Evolutionary conservation across 2,329 filamentous ascomycete species (phyloP), one percentile per base, ranked within the genome.

Genomic region (Knufia fluminis): DNA sequence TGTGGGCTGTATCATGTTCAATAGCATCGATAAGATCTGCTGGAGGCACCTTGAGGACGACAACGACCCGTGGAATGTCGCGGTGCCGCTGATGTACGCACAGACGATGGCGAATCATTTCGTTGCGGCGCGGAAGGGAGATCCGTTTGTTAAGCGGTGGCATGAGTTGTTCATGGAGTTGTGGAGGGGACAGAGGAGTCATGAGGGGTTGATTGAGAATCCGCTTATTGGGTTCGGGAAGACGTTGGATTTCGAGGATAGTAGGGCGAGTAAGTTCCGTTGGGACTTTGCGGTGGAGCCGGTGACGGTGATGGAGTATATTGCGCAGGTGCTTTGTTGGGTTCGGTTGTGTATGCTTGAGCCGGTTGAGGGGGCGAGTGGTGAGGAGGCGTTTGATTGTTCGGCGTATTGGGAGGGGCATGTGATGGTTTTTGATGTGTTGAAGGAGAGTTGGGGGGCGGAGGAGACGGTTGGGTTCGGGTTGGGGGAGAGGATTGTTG

Each of bases 1-100:
- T 54, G 76, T 76, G 0, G 77, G 77, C 0, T 60, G 78, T 53
- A 67, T 80, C 52, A 73, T 75, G 51, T 78, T 80, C 52, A 76
- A 77, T 4, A 75, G 80, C 61, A 54, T 80, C 2, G 71, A 80
- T 57, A 59, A 64, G 3, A 60, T 80, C 8, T 82, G 77, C 76
- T 64, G 65, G 42, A 55, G 67, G 44, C 76, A 72, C 0, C 61
- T 80, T 6, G 71, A 62, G 3, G 65, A 77, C 50, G 64, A 71
- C 0, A 54, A 54, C 2, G 76, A 73, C 2, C 69, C 60, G 0
- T 77, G 64, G 53, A 71, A 77, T 43, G 60, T 78, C 3, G 55
- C 77, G 6, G 69, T 70, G 0, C 49, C 50, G 8, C 59, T 59
- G 1, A 61, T 58, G 4, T 59, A 65, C 2, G 63, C 59, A 4